phyloP scores from a whole-genome alignment of 306 rosid genomes.

The Castanospermum australe region DNA sequence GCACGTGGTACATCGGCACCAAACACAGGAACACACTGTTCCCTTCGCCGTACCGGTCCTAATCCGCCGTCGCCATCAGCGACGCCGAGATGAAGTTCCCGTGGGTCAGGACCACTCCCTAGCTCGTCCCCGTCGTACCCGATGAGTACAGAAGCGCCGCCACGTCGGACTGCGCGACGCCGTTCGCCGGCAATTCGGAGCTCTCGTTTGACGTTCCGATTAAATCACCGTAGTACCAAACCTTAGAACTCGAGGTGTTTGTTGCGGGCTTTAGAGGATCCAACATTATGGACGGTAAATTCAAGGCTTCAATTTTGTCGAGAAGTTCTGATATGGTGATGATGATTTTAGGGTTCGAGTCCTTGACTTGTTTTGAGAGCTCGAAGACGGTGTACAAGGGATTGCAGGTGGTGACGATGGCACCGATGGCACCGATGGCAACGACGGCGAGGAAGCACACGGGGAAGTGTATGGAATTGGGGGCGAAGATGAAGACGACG shows the following conservation, averaged over 20 bases:
- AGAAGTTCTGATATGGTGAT: conserved; percentile 36
- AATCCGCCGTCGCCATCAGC: conserved; percentile 32
- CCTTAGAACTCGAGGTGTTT: neutral
- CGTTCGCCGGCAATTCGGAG: neutral
- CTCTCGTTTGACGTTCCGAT: neutral
- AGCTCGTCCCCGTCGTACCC: conserved; percentile 52
- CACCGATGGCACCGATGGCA: conserved; percentile 36
- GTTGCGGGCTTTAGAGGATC: neutral
- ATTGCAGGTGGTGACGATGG: conserved; percentile 30
- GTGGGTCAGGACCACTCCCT: conserved; percentile 54
- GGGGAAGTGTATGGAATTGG: conserved; percentile 17
- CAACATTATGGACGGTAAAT: conserved; percentile 28
- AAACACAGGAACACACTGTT: conserved; percentile 43
- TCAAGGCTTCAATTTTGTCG: neutral
- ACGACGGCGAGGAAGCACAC: conserved; percentile 19
- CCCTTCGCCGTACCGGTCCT: conserved; percentile 31
- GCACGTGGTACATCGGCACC: conserved; percentile 47
- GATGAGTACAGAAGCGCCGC: conserved; percentile 57
- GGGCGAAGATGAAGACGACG: conserved; percentile 36
- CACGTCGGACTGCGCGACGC: conserved; percentile 31
- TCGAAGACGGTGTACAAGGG: conserved; percentile 27
- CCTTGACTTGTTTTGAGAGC: conserved; percentile 36
- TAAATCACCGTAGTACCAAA: conserved; percentile 33
- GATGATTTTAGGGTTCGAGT: conserved; percentile 39
- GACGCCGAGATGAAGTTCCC: conserved; percentile 46